Conservation (phyloP, 1,139 yeast genomes). For the Geotrichum australiense region DNA sequence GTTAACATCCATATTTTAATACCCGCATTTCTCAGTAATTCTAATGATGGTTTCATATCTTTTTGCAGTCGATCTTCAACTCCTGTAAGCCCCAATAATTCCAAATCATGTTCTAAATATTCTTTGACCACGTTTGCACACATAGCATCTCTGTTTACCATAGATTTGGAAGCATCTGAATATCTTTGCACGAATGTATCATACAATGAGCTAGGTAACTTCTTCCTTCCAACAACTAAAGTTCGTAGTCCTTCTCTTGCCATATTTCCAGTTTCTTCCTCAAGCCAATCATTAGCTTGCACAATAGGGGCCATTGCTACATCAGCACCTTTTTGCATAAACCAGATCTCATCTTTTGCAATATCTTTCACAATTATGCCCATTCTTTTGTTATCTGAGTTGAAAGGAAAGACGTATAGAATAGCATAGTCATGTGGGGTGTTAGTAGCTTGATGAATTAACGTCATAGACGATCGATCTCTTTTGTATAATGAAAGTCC, state of each 20-base stretch:
- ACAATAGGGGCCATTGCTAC: conserved; percentile 89
- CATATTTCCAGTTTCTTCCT: conserved; percentile 96
- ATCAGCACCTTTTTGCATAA: conserved; percentile 93
- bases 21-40: conserved; percentile 90
- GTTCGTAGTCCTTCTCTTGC: conserved; percentile 97
- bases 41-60: conserved; percentile 88
- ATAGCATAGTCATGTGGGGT: conserved; percentile 55
- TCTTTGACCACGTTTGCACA: conserved; percentile 64
- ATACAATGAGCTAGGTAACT: conserved; percentile 47
- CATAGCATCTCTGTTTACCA: conserved; percentile 67
- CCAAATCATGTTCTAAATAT: conserved; percentile 75
- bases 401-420: conserved; percentile 83
- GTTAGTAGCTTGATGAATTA: conserved; percentile 58
- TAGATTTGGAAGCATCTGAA: conserved; percentile 64
- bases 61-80: conserved; percentile 93
- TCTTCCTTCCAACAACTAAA: conserved; percentile 81
- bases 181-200: conserved; percentile 60
- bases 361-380: conserved; percentile 73
- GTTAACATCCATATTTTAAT: conserved; percentile 98
- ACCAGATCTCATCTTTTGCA: conserved; percentile 65
- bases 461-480: conserved; percentile 67
- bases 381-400: conserved; percentile 94
- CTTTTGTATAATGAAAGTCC: conserved; percentile 75
- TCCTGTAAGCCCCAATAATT: conserved; percentile 87
- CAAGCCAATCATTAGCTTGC: conserved; percentile 86